Evolutionary conservation across 2,329 filamentous ascomycete species (phyloP).

Genomic region (Colletotrichum higginsianum): DNA sequence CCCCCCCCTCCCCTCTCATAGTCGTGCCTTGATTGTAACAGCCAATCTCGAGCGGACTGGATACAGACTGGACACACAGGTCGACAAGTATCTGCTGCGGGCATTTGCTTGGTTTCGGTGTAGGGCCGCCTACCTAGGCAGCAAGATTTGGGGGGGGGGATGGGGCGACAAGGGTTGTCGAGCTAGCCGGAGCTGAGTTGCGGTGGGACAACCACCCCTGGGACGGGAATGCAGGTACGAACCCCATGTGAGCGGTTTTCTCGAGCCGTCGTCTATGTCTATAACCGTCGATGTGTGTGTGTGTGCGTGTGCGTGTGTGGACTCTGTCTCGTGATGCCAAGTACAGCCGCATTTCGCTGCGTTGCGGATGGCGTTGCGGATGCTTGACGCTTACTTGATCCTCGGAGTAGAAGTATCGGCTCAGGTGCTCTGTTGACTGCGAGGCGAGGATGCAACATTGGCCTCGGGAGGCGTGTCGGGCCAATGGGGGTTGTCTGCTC

Average conservation of each 20-base stretch:
- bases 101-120: neutral
- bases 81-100: neutral
- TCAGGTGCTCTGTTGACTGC: neutral
- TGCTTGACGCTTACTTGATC: neutral
- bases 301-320: neutral
- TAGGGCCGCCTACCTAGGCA: neutral
- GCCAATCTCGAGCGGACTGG: neutral
- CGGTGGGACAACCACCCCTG: neutral
- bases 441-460: neutral
- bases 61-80: too few relatives aligned
- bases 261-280: neutral
- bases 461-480: neutral
- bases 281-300: neutral
- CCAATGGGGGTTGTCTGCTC: neutral
- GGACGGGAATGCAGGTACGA: neutral
- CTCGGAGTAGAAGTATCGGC: too few relatives aligned
- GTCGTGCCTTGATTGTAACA: neutral
- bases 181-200: neutral
- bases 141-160: slow-evolving; percentile 4
- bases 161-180: neutral
- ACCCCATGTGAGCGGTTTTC: neutral
- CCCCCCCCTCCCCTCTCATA: neutral
- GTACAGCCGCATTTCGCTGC: neutral
- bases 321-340: neutral
- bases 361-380: neutral